Base-by-base conservation (phyloP, 2,329 filamentous ascomycete genomes). In the Penicillium sp. region DNA sequence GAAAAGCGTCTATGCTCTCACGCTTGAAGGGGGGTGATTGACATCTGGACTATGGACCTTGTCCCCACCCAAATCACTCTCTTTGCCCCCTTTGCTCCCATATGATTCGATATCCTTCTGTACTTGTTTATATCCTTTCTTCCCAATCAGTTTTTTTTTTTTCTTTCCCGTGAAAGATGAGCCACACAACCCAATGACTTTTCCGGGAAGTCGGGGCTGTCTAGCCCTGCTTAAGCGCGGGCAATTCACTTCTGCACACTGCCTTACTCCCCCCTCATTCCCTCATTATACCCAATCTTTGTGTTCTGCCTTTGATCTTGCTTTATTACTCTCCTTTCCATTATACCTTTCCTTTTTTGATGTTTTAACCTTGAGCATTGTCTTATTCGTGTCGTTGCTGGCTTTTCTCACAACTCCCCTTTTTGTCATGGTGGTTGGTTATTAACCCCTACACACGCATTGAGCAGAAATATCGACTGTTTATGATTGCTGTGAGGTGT, bases 201-300 rank as follows among this genome's bases (percentile, higher is more conserved):
- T 50, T n/a, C 22, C 22, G 13, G 31, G 45, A 47, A 22, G n/a
- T 52, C 27, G 19, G 43, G 4, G 19, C 22, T 33, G 46, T 31
- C 52, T 27, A 29, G 44, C 50, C 55, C 51, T 57, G 42, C 39
- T 29, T 52, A 53, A 50, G 42, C 54, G 42, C 47, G 45, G 29
- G 35, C 33, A 24, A 47, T 49, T n/a, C 43, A 47, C 49, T 29
- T n/a, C 48, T 39, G 33, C 49, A 27, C n/a, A 14, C 14, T 42
- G 35, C 44, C 19, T 52, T 11, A 29, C 3, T 37, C 35, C 45
- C 44, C 37, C 19, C 16, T 42, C 35, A 39, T 35, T 42, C 19
- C 19, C 22, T 22, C 39, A 42, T 22, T 7, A 42, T 42, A 42
- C 39, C 39, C 39, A 21, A n/a, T 44, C 27, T 19, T 43, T 42